Conservation (phyloP, 169 alveolate genomes). For the Eimeria tenella region DNA sequence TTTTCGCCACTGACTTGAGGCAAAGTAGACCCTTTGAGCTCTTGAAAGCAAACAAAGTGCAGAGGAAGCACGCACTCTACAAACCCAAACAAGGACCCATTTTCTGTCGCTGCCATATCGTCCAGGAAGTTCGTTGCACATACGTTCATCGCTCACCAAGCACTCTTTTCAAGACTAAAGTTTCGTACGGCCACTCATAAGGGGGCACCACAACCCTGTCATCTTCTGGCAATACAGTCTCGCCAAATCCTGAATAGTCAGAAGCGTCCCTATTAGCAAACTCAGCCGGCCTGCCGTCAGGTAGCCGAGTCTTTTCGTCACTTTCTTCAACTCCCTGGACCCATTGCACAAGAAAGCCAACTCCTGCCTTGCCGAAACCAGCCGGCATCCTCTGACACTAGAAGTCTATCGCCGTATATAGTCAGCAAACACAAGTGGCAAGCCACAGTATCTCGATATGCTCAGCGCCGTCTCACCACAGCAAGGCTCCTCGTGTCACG, state of each 20-base stretch:
- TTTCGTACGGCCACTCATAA: conserved; percentile 74
- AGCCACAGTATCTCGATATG: not conserved
- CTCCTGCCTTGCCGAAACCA: not conserved
- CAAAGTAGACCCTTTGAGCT: conserved; percentile 79
- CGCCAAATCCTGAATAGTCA: conserved; percentile 27
- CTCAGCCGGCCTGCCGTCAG: conserved; percentile 79
- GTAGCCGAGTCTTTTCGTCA: conserved; percentile 76
- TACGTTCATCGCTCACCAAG: conserved; percentile 17
- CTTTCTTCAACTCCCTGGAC: conserved; percentile 81
- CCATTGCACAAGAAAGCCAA: not conserved
- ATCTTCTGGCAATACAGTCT: not conserved
- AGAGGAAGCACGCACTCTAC: not conserved
- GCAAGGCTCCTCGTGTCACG: conserved; percentile 81
- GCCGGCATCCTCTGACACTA: not conserved
- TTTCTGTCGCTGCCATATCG: not conserved
- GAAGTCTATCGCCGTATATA: not conserved
- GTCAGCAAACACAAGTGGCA: no score
- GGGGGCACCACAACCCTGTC: conserved; percentile 56
- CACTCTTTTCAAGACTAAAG: conserved; percentile 57
- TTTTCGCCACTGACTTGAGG: conserved; percentile 72
- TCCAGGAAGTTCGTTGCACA: not conserved
- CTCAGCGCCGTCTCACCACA: conserved; percentile 65
- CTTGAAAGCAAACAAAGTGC: conserved; percentile 37
- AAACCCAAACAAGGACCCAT: not conserved
- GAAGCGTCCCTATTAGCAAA: conserved; percentile 70